Evolutionary conservation across 2,329 filamentous ascomycete species (phyloP).

Genomic region (Clarireedia monteithiana): DNA sequence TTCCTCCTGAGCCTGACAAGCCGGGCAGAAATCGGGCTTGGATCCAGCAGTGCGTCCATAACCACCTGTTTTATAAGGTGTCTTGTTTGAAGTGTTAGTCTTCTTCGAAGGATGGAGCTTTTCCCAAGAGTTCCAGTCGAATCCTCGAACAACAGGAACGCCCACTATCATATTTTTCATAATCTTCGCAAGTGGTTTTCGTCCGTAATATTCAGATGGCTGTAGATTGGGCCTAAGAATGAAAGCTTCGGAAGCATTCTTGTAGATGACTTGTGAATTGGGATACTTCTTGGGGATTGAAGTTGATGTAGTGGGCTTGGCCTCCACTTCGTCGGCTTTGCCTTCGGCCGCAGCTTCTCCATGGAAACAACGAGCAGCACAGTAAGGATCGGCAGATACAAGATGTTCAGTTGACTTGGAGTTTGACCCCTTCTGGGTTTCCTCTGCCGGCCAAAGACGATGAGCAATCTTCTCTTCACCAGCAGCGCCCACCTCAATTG

Average conservation of each 20-base stretch:
- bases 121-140: slow-evolving; percentile 71
- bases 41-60: slow-evolving; percentile 12
- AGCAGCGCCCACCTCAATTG: slow-evolving; percentile 78
- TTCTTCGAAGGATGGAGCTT: slow-evolving; percentile 46
- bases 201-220: slow-evolving; percentile 77
- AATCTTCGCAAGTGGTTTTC: slow-evolving; percentile 76
- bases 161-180: slow-evolving; percentile 71
- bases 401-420: slow-evolving; percentile 15
- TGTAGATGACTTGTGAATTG: slow-evolving; percentile 80
- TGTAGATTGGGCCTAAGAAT: slow-evolving; percentile 79
- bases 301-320: slow-evolving; percentile 13
- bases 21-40: slow-evolving; percentile 36
- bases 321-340: slow-evolving; percentile 27
- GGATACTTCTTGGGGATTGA: slow-evolving; percentile 49
- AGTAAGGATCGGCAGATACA: slow-evolving; percentile 43
- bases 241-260: slow-evolving; percentile 68
- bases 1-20: slow-evolving; percentile 56
- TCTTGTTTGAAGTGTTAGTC: slow-evolving; percentile 27
- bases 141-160: slow-evolving; percentile 81
- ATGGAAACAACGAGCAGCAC: slow-evolving; percentile 50
- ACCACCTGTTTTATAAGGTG: slow-evolving; percentile 19
- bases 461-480: slow-evolving; percentile 90
- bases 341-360: slow-evolving; percentile 53
- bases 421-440: slow-evolving; percentile 29
- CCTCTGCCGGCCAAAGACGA: slow-evolving; percentile 62